Percentiles rank a stretch among this genome's conserved stretches.
Evolutionary conservation across 768 basidiomycete genomes (phyloP).

Genomic region (Pisolithus orientalis): DNA sequence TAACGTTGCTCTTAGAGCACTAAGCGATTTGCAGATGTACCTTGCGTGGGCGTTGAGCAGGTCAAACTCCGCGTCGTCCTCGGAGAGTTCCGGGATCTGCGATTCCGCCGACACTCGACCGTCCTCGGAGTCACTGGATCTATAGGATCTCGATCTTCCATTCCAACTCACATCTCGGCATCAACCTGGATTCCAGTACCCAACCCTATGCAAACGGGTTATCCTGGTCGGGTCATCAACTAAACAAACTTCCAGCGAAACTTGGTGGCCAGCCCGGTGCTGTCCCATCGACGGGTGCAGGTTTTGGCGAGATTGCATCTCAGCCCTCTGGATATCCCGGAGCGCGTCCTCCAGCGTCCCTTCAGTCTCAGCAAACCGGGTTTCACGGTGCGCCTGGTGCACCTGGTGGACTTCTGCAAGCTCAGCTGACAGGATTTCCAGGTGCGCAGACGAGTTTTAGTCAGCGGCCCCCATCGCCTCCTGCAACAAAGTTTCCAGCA

Average conservation of each 20-base stretch:
- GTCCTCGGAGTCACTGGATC: too few relatives aligned
- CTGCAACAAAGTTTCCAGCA: slow-evolving; percentile 87
- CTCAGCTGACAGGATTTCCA: slow-evolving; percentile 50
- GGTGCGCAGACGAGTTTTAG: slow-evolving; percentile 21
- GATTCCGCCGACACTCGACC: too few relatives aligned
- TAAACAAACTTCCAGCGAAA: slow-evolving; percentile 26
- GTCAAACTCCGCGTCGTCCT: too few relatives aligned
- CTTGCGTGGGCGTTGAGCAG: too few relatives aligned
- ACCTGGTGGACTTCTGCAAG: slow-evolving; percentile 38
- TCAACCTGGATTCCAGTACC: slow-evolving; percentile 47
- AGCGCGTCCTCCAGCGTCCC: slow-evolving; percentile 34
- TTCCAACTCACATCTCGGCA: too few relatives aligned
- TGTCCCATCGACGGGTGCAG: slow-evolving; percentile 23
- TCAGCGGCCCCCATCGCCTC: slow-evolving; percentile 44
- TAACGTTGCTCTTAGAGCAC: too few relatives aligned
- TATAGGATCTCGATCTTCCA: too few relatives aligned
- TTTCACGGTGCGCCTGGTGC: slow-evolving; percentile 26
- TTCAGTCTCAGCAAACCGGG: slow-evolving; percentile 40
- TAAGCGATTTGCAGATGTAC: too few relatives aligned
- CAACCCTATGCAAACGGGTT: slow-evolving; percentile 55
- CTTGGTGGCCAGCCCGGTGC: slow-evolving; percentile 24
- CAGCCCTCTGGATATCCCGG: slow-evolving; percentile 56
- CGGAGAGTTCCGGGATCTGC: too few relatives aligned
- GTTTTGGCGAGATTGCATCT: slow-evolving; percentile 39
- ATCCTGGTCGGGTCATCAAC: slow-evolving; percentile 33